Evolutionary conservation across 2,329 filamentous ascomycete species (phyloP).

Genomic region (Capronia americana): DNA sequence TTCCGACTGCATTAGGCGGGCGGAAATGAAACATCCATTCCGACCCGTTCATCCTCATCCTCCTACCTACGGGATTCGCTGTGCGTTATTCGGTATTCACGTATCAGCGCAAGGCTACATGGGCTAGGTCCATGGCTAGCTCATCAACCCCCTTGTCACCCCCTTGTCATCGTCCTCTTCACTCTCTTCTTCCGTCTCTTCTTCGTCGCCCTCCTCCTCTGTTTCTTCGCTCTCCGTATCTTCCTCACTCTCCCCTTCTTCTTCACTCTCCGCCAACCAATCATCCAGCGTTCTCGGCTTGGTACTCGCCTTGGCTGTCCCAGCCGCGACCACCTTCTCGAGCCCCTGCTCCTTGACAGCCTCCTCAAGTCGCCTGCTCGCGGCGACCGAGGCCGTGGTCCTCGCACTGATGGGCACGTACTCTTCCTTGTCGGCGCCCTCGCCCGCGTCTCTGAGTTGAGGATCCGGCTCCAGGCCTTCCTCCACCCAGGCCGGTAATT

Average conservation of each 20-base stretch:
- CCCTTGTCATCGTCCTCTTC: slow-evolving; percentile 1
- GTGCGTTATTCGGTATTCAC: too few species aligned
- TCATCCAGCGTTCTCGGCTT: slow-evolving; percentile 86
- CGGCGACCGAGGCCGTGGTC: slow-evolving; percentile 44
- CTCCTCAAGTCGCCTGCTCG: slow-evolving; percentile 52
- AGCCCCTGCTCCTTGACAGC: slow-evolving; percentile 52
- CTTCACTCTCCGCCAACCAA: slow-evolving; percentile 80
- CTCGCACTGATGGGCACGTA: slow-evolving; percentile 44
- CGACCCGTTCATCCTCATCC: too few species aligned
- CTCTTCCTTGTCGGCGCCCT: slow-evolving; percentile 40
- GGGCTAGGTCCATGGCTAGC: neutral
- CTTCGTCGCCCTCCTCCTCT: slow-evolving; percentile 13
- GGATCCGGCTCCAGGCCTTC: slow-evolving; percentile 80
- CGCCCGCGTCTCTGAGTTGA: slow-evolving; percentile 68
- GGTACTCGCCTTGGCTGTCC: slow-evolving; percentile 38
- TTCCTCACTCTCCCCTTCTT: slow-evolving; percentile 56
- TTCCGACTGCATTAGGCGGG: too few species aligned
- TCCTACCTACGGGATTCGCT: too few species aligned
- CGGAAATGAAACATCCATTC: too few species aligned
- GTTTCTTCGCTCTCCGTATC: slow-evolving; percentile 30
- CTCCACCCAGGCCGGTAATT: slow-evolving; percentile 83
- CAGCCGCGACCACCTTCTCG: slow-evolving; percentile 40
- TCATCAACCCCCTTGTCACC: slow-evolving; percentile 14
- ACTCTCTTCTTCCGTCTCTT: neutral
- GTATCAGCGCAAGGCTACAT: neutral